A percentile compares a stretch with the other conserved stretches of the same genome.
These are phyloP conservation scores for Eimeria brunetti DNA, from an alignment of 169 alveolate species.

Conservation along the genomic window DNA sequence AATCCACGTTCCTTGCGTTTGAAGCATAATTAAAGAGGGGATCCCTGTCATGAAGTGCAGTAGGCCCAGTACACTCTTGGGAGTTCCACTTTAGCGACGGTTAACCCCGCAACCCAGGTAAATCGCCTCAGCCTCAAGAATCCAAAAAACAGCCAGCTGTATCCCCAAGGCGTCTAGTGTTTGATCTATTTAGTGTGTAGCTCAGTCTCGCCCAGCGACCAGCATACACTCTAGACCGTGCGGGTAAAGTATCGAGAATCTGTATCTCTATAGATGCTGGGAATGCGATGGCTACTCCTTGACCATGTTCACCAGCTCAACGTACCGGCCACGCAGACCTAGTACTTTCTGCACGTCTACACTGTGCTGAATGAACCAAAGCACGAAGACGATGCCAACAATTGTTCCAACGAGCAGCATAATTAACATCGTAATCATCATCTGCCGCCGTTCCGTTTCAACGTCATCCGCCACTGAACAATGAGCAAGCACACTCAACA, in stretches of 20 bases:
- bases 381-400: constrained; percentile 48
- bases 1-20: neutral
- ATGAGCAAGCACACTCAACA: constrained; percentile 21
- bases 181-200: neutral
- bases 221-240: neutral
- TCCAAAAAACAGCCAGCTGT: neutral
- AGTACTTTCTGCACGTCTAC: constrained; percentile 68
- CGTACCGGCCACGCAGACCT: constrained; percentile 60
- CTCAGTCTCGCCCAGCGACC: neutral
- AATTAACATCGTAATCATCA: constrained; percentile 27
- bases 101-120: neutral
- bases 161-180: neutral
- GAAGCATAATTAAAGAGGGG: neutral
- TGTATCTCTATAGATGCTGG: neutral
- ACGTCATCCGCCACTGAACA: constrained; percentile 64
- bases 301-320: constrained; percentile 66
- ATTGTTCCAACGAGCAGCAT: constrained; percentile 53
- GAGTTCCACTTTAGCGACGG: neutral
- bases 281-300: constrained; percentile 1
- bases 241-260: neutral
- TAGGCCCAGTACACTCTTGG: neutral
- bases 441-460: constrained; percentile 48
- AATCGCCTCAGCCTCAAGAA: neutral
- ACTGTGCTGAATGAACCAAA: constrained; percentile 71
- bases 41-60: neutral